Base-by-base conservation (phyloP, 2,329 filamentous ascomycete genomes). In the Rosellinia necatrix region DNA sequence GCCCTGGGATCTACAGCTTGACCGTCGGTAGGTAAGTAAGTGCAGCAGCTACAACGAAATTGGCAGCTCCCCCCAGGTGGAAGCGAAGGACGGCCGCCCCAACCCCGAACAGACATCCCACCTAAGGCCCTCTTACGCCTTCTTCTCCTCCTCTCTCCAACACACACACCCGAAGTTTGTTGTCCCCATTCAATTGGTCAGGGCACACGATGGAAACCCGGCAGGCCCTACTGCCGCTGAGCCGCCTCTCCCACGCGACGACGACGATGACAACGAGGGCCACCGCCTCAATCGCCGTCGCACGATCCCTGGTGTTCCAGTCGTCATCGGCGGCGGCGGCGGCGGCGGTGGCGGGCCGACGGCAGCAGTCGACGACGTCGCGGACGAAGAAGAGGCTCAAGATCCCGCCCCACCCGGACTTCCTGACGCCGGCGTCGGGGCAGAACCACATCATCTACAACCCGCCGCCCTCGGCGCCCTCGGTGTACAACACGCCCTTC, bases 401-500 rank as follows among this genome's bases (percentile, higher is more conserved):
- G 68, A 78, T 87, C 64, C 73, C 80, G 10, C 84, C 85, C 44
- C 83, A 87, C 74, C 74, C 80, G 32, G 83, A 83, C 63, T 87
- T 88, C 72, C 73, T 83, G 35, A 62, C 66, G 32, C 47, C 66
- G 38, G 24, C 56, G 37, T 59, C 75, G 6, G 58, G 62, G 27
- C 30, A 56, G 9, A 60, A 71, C 60, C 72, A 77, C 55, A 79
- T 84, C 68, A 77, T 84, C 68, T 84, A 81, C 75, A 84, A 83
- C 73, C 82, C 81, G 35, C 81, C 82, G 22, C 73, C 80, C 13
- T 76, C 81, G 8, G 75, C 77, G 53, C 74, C 81, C 3, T 80
- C 82, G n/a, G 83, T 85, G 54, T 78, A 78, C 66, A 81, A 87
- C 74, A 88, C 85, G n/a, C 85, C 85, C 53, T 81, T 85, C 73